Percentiles rank a stretch among this genome's conserved stretches.
phyloP scores from a whole-genome alignment of 495 filamentous ascomycete species.

The Aspergillus sclerotioniger region DNA sequence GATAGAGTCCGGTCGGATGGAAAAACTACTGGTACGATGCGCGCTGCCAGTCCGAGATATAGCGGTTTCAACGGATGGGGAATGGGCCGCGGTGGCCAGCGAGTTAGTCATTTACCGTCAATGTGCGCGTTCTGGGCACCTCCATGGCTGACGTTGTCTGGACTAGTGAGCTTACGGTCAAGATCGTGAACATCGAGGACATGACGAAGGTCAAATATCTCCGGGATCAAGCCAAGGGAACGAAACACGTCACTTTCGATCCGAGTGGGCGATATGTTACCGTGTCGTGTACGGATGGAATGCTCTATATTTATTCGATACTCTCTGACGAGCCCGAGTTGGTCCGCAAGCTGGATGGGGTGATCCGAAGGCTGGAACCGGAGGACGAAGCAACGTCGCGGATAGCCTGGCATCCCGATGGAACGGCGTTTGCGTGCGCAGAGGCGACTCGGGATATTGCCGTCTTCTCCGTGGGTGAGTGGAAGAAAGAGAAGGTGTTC shows the following conservation, averaged over 20 bases:
- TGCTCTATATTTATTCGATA: conserved; percentile 85
- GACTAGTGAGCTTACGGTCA: conserved; percentile 75
- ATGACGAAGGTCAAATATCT: conserved; percentile 71
- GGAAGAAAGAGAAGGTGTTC: conserved; percentile 79
- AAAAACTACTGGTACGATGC: conserved; percentile 76
- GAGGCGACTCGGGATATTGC: conserved; percentile 84
- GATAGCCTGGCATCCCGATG: conserved; percentile 91
- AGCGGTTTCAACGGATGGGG: conserved; percentile 74
- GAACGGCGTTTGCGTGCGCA: conserved; percentile 81
- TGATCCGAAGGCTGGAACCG: conserved; percentile 74
- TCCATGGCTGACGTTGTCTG: conserved; percentile 13
- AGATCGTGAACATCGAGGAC: conserved; percentile 78
- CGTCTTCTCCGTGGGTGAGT: conserved; percentile 79
- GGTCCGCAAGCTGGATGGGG: conserved; percentile 76
- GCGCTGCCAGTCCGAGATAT: conserved; percentile 83
- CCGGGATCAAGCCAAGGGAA: conserved; percentile 75
- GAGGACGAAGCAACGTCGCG: conserved; percentile 75
- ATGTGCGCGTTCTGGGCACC: background rate
- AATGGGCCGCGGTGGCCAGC: conserved; percentile 94
- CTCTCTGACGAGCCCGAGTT: conserved; percentile 77
- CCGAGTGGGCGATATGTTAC: conserved; percentile 73
- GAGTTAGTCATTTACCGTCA: conserved; percentile 55
- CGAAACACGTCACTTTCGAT: conserved; percentile 88
- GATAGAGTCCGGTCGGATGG: conserved; percentile 69
- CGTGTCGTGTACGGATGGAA: conserved; percentile 82